A percentile compares a stretch with the other conserved stretches of the same genome.
Conservation (phyloP, 345 rosid genomes). For the Eucalyptus sp. region DNA sequence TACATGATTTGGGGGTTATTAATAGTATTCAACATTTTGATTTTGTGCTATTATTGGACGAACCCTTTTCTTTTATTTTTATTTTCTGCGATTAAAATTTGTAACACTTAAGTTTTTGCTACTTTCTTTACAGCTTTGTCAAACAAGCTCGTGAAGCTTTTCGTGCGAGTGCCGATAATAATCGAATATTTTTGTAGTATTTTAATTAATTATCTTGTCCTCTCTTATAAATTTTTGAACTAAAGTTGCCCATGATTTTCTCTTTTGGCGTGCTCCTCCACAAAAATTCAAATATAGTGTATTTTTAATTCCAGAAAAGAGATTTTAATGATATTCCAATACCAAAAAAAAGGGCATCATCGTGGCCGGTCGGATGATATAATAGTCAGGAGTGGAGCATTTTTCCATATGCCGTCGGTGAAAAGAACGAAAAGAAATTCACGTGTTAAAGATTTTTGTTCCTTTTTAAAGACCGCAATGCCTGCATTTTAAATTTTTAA, state of each 20-base stretch:
- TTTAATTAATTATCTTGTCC: not conserved
- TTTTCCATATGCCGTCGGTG: not conserved
- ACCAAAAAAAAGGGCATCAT: not conserved
- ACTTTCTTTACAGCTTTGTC: not conserved
- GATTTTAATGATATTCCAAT: not conserved
- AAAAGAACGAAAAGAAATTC: not conserved
- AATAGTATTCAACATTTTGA: not conserved
- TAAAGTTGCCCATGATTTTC: not conserved
- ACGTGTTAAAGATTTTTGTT: not conserved
- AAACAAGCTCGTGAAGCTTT: not conserved
- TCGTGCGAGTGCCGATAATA: not conserved
- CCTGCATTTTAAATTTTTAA: not conserved
- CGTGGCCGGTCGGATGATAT: not conserved
- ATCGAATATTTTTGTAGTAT: not conserved
- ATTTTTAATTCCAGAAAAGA: not conserved
- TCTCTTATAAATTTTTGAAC: not conserved
- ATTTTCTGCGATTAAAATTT: not conserved
- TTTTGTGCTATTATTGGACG: not conserved
- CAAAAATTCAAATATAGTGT: not conserved
- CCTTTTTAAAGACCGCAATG: not conserved
- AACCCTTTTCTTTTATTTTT: not conserved
- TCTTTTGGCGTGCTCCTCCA: not conserved
- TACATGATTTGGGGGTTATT: not conserved
- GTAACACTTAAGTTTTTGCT: not conserved
- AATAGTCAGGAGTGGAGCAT: not conserved